Evolutionary conservation across 2,329 filamentous ascomycete genomes (phyloP).

Genomic region (Coniochaeta sp.): DNA sequence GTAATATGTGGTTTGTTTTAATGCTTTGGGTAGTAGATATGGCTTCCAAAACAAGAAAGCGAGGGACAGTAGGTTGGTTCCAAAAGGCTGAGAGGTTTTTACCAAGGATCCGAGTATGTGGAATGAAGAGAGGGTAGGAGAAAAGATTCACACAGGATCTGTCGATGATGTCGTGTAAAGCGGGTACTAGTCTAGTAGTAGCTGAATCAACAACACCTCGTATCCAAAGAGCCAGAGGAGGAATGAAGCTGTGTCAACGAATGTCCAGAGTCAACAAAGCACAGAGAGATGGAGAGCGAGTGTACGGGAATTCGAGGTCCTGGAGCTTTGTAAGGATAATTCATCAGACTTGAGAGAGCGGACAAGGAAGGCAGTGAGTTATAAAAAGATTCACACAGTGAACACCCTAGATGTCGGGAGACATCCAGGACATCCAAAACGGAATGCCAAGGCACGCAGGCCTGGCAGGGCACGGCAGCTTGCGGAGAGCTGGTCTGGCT

Average conservation of each 20-base stretch:
- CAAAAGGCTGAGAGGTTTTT: neutral
- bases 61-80: neutral
- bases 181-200: too few species aligned
- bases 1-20: neutral
- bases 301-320: neutral
- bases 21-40: neutral
- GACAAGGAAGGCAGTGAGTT: neutral
- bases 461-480: neutral
- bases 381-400: neutral
- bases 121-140: neutral
- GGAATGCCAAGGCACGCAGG: neutral
- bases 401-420: neutral
- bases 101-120: neutral
- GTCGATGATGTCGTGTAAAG: neutral
- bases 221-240: neutral
- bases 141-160: neutral
- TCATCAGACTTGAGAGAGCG: neutral
- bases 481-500: neutral
- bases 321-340: neutral
- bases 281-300: neutral
- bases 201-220: neutral
- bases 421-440: neutral
- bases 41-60: neutral
- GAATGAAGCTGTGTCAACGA: neutral
- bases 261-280: neutral